A percentile compares a stretch with the other conserved stretches of the same genome.
These are phyloP conservation scores for Metschnikowia chrysomelidarum DNA, from an alignment of 805 yeast species.

Conservation along the genomic window DNA sequence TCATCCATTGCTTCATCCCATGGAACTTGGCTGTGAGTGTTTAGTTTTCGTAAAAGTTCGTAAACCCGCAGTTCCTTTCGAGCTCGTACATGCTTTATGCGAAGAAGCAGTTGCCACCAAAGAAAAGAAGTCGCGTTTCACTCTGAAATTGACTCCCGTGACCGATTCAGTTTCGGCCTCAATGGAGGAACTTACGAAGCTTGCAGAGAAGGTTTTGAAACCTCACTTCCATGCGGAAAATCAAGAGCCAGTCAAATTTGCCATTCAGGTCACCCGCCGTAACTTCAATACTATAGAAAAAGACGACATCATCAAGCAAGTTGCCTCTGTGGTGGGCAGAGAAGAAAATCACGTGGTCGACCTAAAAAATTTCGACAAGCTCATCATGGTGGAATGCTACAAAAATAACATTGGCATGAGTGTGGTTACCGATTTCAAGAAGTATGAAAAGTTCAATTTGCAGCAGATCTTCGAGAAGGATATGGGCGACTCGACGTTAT, in stretches of 20 bases:
- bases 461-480: slow-evolving; percentile 70
- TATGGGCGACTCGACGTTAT: slow-evolving; percentile 20
- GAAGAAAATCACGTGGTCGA: slow-evolving; percentile 76
- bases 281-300: slow-evolving; percentile 73
- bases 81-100: slow-evolving; percentile 64
- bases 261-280: slow-evolving; percentile 76
- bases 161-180: slow-evolving; percentile 71
- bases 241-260: slow-evolving; percentile 54
- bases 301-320: slow-evolving; percentile 66
- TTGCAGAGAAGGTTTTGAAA: slow-evolving; percentile 57
- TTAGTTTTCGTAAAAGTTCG: slow-evolving; percentile 80
- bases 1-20: slow-evolving; percentile 45
- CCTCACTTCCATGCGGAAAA: slow-evolving; percentile 61
- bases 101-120: slow-evolving; percentile 51
- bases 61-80: slow-evolving; percentile 75
- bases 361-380: slow-evolving; percentile 71
- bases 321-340: slow-evolving; percentile 71
- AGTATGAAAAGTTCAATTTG: slow-evolving; percentile 68
- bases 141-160: slow-evolving; percentile 81
- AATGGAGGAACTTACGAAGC: slow-evolving; percentile 59
- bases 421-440: slow-evolving; percentile 66
- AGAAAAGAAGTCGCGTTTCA: slow-evolving; percentile 62
- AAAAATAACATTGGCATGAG: slow-evolving; percentile 87
- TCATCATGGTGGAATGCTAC: slow-evolving; percentile 83
- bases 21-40: slow-evolving; percentile 75